Evolutionary conservation across 1,284 basidiomycete species (phyloP), one percentile per base, ranked within the genome.

Genomic region (Ceratobasidium sp.): DNA sequence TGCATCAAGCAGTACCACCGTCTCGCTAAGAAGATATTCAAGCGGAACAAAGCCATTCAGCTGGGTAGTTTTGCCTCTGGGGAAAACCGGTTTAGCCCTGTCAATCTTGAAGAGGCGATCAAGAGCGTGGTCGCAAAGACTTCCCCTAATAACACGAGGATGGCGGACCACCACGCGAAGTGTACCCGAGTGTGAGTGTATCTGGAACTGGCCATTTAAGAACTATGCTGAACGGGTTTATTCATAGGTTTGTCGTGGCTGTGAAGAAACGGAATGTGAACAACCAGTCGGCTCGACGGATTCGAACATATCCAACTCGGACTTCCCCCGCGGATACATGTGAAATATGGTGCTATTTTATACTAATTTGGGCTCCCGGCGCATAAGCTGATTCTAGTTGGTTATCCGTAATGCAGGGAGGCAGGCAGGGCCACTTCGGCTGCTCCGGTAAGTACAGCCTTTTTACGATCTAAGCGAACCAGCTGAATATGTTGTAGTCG

Each of bases 1-100:
- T 84, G 83, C 70, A 83, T 83, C 27, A 33, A 80, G 2, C 79
- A 79, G 16, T 86, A 85, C 66, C 75, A 81, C 2, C 74, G 77
- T 18, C 73, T 85, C 16, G 79, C 83, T 7, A 81, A 80, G 27
- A 79, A 82, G 44, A 83, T 85, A 10, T 85, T 85, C 59, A 74
- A 74, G 33, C 41, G 66, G 20, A 68, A 55, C 23, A 27, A 35
- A 27, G 46, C 44, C 12, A 18, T 30, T 10, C 33, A 70, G n/a
- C 20, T 62, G 18, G 73, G 67, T 5, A 48, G 57, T 48, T 54
- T 76, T 18, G 41, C 66, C 6, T 23, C 65, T 33, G 44, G 33
- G 12, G 78, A 67, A 27, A 54, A 70, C 35, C 41, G 73, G n/a
- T 78, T 76, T 38, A 48, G 50, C 20, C 64, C 67, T 20, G 46